Conservation (phyloP, 179 eudicot genomes). For the Beta lomatogona region DNA sequence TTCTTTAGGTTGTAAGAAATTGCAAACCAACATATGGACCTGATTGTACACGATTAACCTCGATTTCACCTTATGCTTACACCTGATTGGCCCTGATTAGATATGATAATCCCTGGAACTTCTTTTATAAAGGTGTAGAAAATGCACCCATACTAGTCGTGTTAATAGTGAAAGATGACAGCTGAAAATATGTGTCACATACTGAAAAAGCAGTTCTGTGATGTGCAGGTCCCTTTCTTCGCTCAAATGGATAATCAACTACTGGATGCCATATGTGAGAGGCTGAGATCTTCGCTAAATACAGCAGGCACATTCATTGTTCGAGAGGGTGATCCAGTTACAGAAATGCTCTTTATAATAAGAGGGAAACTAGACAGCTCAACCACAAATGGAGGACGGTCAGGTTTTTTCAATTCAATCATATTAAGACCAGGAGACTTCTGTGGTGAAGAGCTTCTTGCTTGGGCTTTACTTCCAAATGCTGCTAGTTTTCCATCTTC, state of each 20-base stretch:
- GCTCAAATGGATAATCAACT: conserved; percentile 77
- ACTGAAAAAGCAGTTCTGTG: no score
- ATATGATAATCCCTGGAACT: no score
- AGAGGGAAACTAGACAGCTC: conserved; percentile 74
- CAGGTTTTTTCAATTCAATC: conserved; percentile 75
- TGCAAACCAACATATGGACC: no score
- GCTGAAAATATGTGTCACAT: no score
- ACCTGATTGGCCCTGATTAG: no score
- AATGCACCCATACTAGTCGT: neutral
- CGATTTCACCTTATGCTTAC: no score
- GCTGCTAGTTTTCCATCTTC: conserved; percentile 64
- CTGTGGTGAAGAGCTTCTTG: conserved; percentile 87
- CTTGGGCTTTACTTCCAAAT: conserved; percentile 72
- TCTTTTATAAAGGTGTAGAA: no score
- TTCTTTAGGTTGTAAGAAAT: no score
- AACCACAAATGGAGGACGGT: conserved; percentile 79
- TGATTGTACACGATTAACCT: neutral
- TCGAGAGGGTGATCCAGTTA: conserved; percentile 83
- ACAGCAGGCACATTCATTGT: conserved; percentile 74
- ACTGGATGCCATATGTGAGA: conserved; percentile 80
- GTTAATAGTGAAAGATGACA: no score
- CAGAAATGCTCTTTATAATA: conserved; percentile 75
- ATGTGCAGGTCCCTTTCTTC: conserved; percentile 61
- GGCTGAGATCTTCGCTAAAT: conserved; percentile 62
- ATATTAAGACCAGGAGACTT: conserved; percentile 71